Evolutionary conservation across 2,329 filamentous ascomycete species (phyloP), one percentile per base, ranked within the genome.

Genomic region (Penicillium sp.): DNA sequence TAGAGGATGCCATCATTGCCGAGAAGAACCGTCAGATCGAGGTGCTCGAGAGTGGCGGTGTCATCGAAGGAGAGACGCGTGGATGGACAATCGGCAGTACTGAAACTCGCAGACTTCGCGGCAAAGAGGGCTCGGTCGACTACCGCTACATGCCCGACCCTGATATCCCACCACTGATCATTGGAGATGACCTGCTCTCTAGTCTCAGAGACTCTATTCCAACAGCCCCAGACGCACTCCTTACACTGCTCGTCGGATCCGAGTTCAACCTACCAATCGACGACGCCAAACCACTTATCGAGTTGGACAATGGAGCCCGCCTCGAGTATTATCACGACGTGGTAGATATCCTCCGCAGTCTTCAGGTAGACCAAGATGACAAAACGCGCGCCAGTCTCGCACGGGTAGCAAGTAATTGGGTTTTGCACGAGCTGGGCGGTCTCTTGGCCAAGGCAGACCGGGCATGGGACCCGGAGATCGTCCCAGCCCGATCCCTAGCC

Each of bases 101-200:
- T 4, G 88, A 91, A 70, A 97, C 94, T 4, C 86, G 85, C 56
- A 83, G 88, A 38, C 77, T 99, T 41, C 84, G 94, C 66, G 91
- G 91, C 26, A 99, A 99, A 73, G 94, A 97, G 73, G 94, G 94
- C 45, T 93, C 96, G 69, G 91, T 97, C 6, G 94, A 99, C 73
- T 99, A 99, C 73, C 83, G 94, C 40, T 99, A 99, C 70, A 97
- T 99, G 93, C 93, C 94, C 0, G 94, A 99, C 71, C 90, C 94
- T 5, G 94, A 99, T 69, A 80, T 99, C 14, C 82, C 84, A 0
- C 91, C 94, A 1, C 79, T 99, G 1, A 70, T 91, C 2, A 88
- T 99, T 57, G 86, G 86, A 8, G 69, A 77, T 57, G 86, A 89
- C 55, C 79, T 97, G 0, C 77, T 97, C 5, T 68, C 79, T 5